Evolutionary conservation across 2,329 filamentous ascomycete genomes (phyloP).

Genomic region (Dendryphion nanum): DNA sequence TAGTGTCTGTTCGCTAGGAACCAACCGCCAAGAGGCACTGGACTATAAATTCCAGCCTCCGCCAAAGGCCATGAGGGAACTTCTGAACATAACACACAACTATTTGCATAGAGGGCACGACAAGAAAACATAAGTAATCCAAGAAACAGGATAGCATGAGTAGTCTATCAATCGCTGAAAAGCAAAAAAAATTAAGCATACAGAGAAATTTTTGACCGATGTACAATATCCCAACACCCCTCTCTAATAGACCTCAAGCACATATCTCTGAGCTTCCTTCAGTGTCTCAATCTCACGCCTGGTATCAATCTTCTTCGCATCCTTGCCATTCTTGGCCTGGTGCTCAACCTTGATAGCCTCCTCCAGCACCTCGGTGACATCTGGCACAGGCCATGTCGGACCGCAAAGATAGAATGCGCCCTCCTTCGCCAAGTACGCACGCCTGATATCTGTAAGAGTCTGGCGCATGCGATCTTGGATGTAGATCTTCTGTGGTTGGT

Average conservation of each 20-base stretch:
- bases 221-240: not conserved
- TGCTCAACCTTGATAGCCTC: conserved; percentile 83
- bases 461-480: conserved; percentile 98
- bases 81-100: no score
- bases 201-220: no score
- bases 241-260: conserved; percentile 88
- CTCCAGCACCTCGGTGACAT: conserved; percentile 90
- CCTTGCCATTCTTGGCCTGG: conserved; percentile 52
- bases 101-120: no score
- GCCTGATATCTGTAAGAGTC: conserved; percentile 75
- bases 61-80: no score
- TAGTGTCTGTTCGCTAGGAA: no score
- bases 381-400: conserved; percentile 96
- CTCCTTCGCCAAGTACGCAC: conserved; percentile 83
- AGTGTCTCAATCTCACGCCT: conserved; percentile 93
- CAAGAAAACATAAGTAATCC: no score
- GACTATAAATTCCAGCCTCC: no score
- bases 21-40: no score
- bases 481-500: conserved; percentile 98
- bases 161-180: no score
- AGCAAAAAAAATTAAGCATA: no score
- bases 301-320: conserved; percentile 73
- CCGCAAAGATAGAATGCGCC: conserved; percentile 97
- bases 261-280: conserved; percentile 93
- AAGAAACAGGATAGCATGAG: no score